These are phyloP conservation scores for Cyberlindnera xishuangbannaensis DNA, from an alignment of 805 yeast genomes.

Conservation along the genomic window DNA sequence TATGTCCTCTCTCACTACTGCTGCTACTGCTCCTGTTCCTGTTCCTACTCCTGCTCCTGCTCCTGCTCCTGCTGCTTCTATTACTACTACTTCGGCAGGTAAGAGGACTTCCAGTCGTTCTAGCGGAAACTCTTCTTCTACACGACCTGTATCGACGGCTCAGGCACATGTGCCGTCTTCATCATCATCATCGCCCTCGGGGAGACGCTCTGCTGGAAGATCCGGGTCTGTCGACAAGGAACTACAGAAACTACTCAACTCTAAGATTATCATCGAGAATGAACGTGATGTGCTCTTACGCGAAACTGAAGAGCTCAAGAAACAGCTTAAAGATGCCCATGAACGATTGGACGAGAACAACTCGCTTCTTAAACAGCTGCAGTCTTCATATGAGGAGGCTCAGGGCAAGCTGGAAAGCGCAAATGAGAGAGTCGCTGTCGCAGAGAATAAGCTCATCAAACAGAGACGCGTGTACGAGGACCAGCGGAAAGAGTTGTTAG, in stretches of 20 bases:
- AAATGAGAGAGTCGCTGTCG: slow-evolving; percentile 9
- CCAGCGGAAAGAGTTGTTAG: slow-evolving; percentile 55
- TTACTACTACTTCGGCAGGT: slow-evolving; percentile 6
- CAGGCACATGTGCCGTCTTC: background rate
- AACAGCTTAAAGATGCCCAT: slow-evolving; percentile 7
- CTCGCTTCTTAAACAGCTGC: slow-evolving; percentile 10
- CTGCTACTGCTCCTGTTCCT: too few species aligned
- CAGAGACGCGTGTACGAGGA: slow-evolving; percentile 43
- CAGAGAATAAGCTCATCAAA: slow-evolving; percentile 40
- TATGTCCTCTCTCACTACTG: too few species aligned
- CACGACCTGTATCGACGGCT: slow-evolving; percentile 1
- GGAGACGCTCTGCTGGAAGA: slow-evolving; percentile 1
- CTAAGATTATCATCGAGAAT: slow-evolving; percentile 16
- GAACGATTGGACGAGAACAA: slow-evolving; percentile 27
- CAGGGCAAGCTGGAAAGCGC: slow-evolving; percentile 11
- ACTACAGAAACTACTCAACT: slow-evolving; percentile 14
- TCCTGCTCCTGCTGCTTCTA: too few species aligned
- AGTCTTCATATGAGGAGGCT: slow-evolving; percentile 8
- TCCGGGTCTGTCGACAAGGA: slow-evolving; percentile 15
- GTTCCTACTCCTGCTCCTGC: too few species aligned
- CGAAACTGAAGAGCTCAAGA: slow-evolving; percentile 9
- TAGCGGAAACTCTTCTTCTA: slow-evolving; percentile 8
- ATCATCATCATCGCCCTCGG: background rate
- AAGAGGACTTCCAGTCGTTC: slow-evolving; percentile 1
- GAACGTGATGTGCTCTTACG: slow-evolving; percentile 38